A percentile compares a stretch with the other conserved stretches of the same genome.
These are phyloP conservation scores for Asterophora lycoperdoides DNA, from an alignment of 768 basidiomycete genomes.

Conservation along the genomic window DNA sequence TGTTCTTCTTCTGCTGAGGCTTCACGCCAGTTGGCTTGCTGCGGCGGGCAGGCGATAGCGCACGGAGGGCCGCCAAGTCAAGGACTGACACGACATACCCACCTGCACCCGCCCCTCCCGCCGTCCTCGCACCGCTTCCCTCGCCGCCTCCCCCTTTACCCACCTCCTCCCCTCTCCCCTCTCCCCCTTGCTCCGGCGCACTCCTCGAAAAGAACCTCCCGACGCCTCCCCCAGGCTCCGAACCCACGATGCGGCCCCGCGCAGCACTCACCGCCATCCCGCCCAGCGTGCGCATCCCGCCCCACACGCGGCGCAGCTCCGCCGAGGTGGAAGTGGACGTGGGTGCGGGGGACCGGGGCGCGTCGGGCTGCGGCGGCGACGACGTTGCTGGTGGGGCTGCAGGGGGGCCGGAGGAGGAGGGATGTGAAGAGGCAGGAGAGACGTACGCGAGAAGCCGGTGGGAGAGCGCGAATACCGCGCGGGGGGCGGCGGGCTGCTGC, in stretches of 20 bases:
- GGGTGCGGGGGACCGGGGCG: background rate
- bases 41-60: background rate
- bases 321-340: slow-evolving; percentile 20
- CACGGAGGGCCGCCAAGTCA: background rate
- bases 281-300: slow-evolving; percentile 59
- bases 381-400: too few species aligned
- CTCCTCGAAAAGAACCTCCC: slow-evolving; percentile 57
- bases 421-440: slow-evolving; percentile 16
- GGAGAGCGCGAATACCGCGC: slow-evolving; percentile 59
- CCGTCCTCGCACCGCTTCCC: slow-evolving; percentile 18
- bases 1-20: slow-evolving; percentile 21
- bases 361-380: slow-evolving; percentile 4
- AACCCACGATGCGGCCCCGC: slow-evolving; percentile 26
- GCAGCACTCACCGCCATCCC: slow-evolving; percentile 57
- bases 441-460: slow-evolving; percentile 62
- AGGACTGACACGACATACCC: background rate
- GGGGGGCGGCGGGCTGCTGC: slow-evolving; percentile 12
- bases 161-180: slow-evolving; percentile 12
- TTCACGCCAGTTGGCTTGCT: too few species aligned
- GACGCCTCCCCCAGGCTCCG: slow-evolving; percentile 16
- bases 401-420: slow-evolving; percentile 6
- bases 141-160: slow-evolving; percentile 16
- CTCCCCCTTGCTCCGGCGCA: slow-evolving; percentile 43
- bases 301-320: slow-evolving; percentile 55
- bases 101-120: background rate